Conservation (phyloP, 192 early-diverging fungal species). For the Funneliformis geosporum region DNA sequence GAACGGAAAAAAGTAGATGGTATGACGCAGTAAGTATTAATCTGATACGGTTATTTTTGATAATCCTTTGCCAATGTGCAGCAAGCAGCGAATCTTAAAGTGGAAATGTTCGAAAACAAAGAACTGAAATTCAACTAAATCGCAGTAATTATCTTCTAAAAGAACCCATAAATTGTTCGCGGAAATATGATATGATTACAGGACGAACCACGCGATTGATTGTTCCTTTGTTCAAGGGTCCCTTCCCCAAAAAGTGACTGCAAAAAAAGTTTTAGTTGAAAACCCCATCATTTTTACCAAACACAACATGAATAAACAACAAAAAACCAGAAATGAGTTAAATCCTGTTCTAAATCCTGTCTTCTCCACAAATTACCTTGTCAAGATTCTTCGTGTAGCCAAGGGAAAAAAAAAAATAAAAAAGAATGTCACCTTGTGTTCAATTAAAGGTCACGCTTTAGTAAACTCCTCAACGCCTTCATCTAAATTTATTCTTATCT, state of each 20-base stretch:
- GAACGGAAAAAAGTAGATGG: too few species aligned
- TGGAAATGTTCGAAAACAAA: neutral
- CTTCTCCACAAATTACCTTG: slow-evolving; percentile 1
- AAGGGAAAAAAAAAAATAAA: neutral
- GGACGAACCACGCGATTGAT: neutral
- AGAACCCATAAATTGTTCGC: neutral
- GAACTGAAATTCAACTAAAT: neutral
- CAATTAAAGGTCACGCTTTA: slow-evolving; percentile 1
- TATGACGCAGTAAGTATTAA: too few species aligned
- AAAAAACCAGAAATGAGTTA: neutral
- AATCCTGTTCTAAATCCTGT: slow-evolving; percentile 4
- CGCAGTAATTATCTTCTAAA: neutral
- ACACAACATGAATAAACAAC: slow-evolving; percentile 14
- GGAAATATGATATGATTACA: neutral
- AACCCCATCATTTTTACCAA: neutral
- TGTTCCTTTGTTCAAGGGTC: neutral
- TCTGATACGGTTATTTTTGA: too few species aligned
- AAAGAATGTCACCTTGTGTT: too few species aligned
- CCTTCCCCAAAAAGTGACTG: neutral
- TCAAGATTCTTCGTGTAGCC: neutral
- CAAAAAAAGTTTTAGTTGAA: neutral
- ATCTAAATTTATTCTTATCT: neutral
- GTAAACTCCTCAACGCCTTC: neutral
- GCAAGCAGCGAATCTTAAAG: neutral
- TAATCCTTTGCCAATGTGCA: neutral